Evolutionary conservation across 129 eudicot genomes (phyloP).

Genomic region (Flaveria trinervia): DNA sequence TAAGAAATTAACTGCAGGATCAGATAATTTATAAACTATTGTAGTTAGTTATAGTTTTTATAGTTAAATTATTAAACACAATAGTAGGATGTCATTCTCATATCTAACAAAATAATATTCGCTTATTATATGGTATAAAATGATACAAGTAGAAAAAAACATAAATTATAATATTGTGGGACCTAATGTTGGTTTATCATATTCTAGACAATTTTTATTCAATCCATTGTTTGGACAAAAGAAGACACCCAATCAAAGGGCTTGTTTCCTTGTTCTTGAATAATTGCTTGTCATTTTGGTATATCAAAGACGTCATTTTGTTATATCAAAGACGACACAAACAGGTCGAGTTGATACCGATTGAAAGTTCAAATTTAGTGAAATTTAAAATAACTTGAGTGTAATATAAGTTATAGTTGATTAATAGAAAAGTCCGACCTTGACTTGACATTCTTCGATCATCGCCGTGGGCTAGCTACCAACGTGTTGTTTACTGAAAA

Average conservation of each 20-base stretch:
- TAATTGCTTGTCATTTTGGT: conserved; percentile 29
- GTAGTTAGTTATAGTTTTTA: neutral
- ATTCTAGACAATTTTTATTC: conserved; percentile 42
- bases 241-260: conserved; percentile 52
- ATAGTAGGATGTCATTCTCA: conserved; percentile 7
- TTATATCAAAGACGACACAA: no score
- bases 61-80: neutral
- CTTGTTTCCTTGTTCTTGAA: conserved; percentile 34
- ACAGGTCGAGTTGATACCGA: no score
- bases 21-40: neutral
- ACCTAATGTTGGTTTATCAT: conserved; percentile 25
- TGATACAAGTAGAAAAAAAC: conserved; percentile 14
- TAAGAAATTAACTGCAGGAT: neutral
- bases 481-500: no score
- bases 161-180: conserved; percentile 38
- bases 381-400: neutral
- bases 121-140: neutral
- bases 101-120: conserved; percentile 6
- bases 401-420: no score
- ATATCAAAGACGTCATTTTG: neutral
- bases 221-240: conserved; percentile 44
- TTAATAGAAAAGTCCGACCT: no score
- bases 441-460: no score
- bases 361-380: neutral
- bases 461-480: no score